These are phyloP conservation scores for Capsicum baccatum DNA, from an alignment of 257 asterid genomes.

Conservation along the genomic window DNA sequence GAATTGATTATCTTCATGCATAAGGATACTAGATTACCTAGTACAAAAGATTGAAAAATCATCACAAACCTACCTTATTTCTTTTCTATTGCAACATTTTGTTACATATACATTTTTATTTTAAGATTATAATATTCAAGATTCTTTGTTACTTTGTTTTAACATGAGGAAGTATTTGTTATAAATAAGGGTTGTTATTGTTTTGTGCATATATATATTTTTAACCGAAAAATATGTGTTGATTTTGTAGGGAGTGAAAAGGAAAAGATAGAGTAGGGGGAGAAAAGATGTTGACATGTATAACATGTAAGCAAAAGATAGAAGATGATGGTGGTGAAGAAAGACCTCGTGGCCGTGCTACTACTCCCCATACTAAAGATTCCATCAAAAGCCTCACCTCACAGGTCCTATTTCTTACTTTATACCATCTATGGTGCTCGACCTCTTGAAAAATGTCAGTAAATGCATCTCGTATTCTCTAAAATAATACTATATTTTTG, in stretches of 20 bases:
- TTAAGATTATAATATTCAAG: neutral
- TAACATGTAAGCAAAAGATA: slow-evolving; percentile 84
- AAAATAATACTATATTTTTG: too few relatives aligned
- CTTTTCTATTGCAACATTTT: neutral
- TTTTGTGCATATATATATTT: too few relatives aligned
- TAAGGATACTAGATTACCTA: too few relatives aligned
- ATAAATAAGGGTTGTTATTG: neutral
- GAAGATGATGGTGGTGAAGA: slow-evolving; percentile 68
- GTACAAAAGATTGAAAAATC: too few relatives aligned
- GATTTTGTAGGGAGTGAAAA: neutral
- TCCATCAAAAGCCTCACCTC: slow-evolving; percentile 98
- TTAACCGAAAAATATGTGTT: too few relatives aligned
- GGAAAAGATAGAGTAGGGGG: neutral
- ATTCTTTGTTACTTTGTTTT: neutral
- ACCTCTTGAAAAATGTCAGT: too few relatives aligned
- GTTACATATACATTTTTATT: neutral
- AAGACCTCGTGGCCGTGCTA: slow-evolving; percentile 66
- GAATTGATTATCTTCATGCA: too few relatives aligned
- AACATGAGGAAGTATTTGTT: neutral
- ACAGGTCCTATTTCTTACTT: slow-evolving; percentile 58
- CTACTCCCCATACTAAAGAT: slow-evolving; percentile 81
- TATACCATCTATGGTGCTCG: neutral
- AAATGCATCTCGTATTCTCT: too few relatives aligned
- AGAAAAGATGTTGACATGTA: slow-evolving; percentile 92
- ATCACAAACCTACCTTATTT: too few relatives aligned